These are phyloP conservation scores for Cajanus cajan DNA, from an alignment of 306 rosid genomes.

Conservation along the genomic window DNA sequence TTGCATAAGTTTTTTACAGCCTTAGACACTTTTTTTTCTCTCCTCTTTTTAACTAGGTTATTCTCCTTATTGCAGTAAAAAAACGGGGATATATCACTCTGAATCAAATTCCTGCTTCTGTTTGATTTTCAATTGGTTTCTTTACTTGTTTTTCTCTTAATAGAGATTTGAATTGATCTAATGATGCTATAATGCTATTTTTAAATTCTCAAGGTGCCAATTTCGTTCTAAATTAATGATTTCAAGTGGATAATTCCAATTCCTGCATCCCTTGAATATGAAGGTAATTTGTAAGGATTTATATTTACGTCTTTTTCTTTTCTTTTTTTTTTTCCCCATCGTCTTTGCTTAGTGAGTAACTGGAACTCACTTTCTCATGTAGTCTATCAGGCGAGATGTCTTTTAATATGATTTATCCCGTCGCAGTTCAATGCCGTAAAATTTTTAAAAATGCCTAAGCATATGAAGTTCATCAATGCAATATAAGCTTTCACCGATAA, in stretches of 20 bases:
- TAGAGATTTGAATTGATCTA: background rate
- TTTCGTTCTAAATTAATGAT: background rate
- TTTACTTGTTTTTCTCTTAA: background rate
- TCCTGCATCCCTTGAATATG: background rate
- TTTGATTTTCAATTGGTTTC: slow-evolving; percentile 6
- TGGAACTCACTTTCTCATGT: no score
- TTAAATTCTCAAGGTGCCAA: background rate
- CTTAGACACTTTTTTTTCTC: background rate
- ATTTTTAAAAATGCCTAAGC: background rate
- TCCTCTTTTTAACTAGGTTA: background rate
- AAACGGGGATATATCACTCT: background rate
- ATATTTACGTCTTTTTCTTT: background rate
- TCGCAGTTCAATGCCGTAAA: no score
- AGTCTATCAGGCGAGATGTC: no score
- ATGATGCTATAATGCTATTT: background rate
- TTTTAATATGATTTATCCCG: no score
- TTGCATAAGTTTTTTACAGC: background rate
- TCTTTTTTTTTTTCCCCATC: no score
- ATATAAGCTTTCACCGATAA: background rate
- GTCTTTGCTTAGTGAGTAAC: background rate
- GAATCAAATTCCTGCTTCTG: background rate
- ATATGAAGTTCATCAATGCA: background rate
- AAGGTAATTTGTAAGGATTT: background rate
- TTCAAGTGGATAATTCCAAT: background rate
- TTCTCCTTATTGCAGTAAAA: background rate